These are phyloP conservation scores for Colletotrichum melonis DNA, from an alignment of 2,329 filamentous ascomycete species.

Conservation along the genomic window DNA sequence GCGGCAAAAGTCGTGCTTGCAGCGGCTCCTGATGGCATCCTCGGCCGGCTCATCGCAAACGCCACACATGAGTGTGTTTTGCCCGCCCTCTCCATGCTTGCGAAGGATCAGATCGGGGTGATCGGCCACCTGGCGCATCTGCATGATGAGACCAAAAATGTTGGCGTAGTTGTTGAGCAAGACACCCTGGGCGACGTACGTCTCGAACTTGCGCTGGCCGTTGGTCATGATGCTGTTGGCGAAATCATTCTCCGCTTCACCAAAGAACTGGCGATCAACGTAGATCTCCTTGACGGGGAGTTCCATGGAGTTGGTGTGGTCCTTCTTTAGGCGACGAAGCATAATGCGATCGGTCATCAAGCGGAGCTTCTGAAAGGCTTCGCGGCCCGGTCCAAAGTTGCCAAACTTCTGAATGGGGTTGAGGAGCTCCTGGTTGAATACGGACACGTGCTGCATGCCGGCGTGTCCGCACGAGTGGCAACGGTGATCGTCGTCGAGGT, in stretches of 20 bases:
- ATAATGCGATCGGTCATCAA: constrained; percentile 94
- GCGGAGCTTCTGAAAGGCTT: constrained; percentile 84
- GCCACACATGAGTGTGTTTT: constrained; percentile 91
- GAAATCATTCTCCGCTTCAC: constrained; percentile 95
- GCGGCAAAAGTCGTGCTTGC: constrained; percentile 80
- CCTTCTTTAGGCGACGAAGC: constrained; percentile 93
- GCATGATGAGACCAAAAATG: constrained; percentile 98
- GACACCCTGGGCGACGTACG: constrained; percentile 93
- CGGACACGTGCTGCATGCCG: constrained; percentile 58
- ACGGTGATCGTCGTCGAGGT: constrained; percentile 75
- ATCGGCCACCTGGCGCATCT: constrained; percentile 98
- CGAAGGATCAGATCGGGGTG: constrained; percentile 95
- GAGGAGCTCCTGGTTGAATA: constrained; percentile 95
- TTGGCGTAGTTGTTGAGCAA: constrained; percentile 98
- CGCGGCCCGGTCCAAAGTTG: constrained; percentile 70
- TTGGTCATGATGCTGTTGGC: constrained; percentile 96
- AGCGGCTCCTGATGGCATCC: constrained; percentile 91
- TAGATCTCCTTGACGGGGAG: constrained; percentile 94
- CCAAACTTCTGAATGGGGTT: constrained; percentile 80
- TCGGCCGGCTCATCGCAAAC: constrained; percentile 98
- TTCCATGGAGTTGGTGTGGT: constrained; percentile 95
- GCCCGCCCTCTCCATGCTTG: constrained; percentile 85
- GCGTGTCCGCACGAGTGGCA: constrained; percentile 72
- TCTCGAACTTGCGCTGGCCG: constrained; percentile 89
- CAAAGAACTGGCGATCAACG: constrained; percentile 95